Evolutionary conservation across 345 rosid genomes (phyloP).

Genomic region (Zanthoxylum bungeanum): DNA sequence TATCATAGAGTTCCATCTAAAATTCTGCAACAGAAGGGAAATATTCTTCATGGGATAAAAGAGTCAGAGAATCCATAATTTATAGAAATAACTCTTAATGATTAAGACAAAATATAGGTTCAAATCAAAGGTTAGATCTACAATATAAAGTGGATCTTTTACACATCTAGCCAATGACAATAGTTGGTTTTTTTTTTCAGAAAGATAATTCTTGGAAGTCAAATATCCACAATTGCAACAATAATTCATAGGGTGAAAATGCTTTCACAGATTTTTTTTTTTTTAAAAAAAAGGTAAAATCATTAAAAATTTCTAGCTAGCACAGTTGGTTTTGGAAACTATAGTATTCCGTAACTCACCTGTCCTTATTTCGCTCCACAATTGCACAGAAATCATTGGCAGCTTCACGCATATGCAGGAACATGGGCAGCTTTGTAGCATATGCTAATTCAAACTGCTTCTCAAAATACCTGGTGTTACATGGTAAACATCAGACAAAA

Average conservation of each 20-base stretch:
- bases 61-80: not conserved
- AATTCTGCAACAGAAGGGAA: not conserved
- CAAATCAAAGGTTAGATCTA: not conserved
- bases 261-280: too few relatives aligned
- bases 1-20: not conserved
- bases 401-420: conserved; percentile 96
- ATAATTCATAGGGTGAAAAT: not conserved
- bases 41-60: not conserved
- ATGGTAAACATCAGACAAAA: not conserved
- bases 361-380: conserved; percentile 59
- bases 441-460: conserved; percentile 93
- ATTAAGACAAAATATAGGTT: not conserved
- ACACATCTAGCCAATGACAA: not conserved
- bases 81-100: too few relatives aligned
- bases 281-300: not conserved
- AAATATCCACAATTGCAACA: not conserved
- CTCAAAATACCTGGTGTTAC: conserved; percentile 68
- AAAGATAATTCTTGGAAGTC: not conserved
- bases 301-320: not conserved
- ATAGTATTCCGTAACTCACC: conserved; percentile 34
- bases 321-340: not conserved
- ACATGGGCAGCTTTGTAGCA: conserved; percentile 91
- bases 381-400: conserved; percentile 85
- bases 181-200: not conserved
- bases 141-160: not conserved